These are phyloP conservation scores for Sporothrix dimorphospora DNA, from an alignment of 2,329 filamentous ascomycete species.

Conservation along the genomic window DNA sequence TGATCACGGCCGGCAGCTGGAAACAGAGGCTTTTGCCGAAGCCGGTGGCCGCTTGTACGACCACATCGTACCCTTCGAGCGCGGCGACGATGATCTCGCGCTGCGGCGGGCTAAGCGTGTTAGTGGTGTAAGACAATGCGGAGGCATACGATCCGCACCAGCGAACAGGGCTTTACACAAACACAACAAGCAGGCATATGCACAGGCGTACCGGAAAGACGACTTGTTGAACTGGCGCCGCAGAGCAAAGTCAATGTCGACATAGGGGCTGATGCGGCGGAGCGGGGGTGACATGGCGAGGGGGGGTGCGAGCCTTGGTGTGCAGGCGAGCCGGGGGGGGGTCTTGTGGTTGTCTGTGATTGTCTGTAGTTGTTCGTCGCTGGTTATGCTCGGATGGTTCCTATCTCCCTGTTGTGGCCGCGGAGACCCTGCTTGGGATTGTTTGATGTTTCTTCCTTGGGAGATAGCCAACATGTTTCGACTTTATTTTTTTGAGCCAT, in stretches of 20 bases:
- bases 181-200: background rate
- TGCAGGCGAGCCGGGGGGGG: slow-evolving; percentile 4
- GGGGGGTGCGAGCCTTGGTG: background rate
- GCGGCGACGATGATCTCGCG: slow-evolving; percentile 85
- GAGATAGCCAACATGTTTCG: slow-evolving; percentile 2
- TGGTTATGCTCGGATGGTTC: background rate
- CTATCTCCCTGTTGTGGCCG: background rate
- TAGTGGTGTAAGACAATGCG: background rate
- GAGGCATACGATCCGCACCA: background rate
- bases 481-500: slow-evolving; percentile 6
- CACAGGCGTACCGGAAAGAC: slow-evolving; percentile 64
- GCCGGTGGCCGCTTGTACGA: slow-evolving; percentile 85
- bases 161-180: background rate
- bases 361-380: background rate
- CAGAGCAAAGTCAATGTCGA: slow-evolving; percentile 75
- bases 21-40: slow-evolving; percentile 96
- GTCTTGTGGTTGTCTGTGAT: too few species aligned
- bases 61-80: slow-evolving; percentile 84
- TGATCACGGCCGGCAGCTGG: slow-evolving; percentile 85
- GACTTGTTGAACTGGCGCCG: slow-evolving; percentile 73
- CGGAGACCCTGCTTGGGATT: background rate
- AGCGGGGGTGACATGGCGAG: slow-evolving; percentile 38
- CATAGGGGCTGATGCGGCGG: slow-evolving; percentile 52
- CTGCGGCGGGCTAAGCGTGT: slow-evolving; percentile 68
- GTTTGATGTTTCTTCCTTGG: slow-evolving; percentile 17